These are phyloP conservation scores for Trametes meyenii DNA, from an alignment of 768 basidiomycete species.

Conservation along the genomic window DNA sequence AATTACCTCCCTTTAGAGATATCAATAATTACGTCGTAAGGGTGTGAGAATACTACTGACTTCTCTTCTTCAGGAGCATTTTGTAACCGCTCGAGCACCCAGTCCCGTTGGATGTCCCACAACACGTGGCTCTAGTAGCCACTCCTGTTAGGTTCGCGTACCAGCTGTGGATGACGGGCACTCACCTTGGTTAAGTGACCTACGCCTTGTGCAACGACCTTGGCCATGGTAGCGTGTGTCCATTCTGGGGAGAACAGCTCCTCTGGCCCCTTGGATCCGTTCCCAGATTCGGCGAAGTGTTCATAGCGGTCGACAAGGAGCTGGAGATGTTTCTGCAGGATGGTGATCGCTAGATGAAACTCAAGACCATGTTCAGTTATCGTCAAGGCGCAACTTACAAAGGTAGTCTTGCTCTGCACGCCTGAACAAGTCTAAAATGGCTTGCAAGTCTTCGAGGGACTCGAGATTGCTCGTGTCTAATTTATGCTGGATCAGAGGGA, in stretches of 20 bases:
- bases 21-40: not conserved
- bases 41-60: slow-evolving; percentile 33
- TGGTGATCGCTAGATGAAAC: slow-evolving; percentile 61
- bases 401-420: slow-evolving; percentile 78
- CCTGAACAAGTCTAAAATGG: slow-evolving; percentile 61
- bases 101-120: slow-evolving; percentile 74
- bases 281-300: slow-evolving; percentile 39
- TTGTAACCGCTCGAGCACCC: slow-evolving; percentile 71
- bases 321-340: slow-evolving; percentile 69
- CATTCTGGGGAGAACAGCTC: slow-evolving; percentile 63
- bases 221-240: slow-evolving; percentile 58
- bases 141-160: not conserved
- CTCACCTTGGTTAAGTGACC: slow-evolving; percentile 67
- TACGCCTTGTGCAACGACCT: slow-evolving; percentile 57
- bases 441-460: slow-evolving; percentile 52
- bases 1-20: slow-evolving; percentile 41
- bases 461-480: slow-evolving; percentile 51
- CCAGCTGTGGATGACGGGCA: not conserved
- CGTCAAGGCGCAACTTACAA: slow-evolving; percentile 55
- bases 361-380: not conserved
- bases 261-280: slow-evolving; percentile 51
- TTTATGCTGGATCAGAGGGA: slow-evolving; percentile 65
- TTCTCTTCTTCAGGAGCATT: slow-evolving; percentile 47
- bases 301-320: slow-evolving; percentile 52
- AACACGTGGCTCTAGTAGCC: slow-evolving; percentile 61